Evolutionary conservation across 257 asterid genomes (phyloP).

Genomic region (Lycium ferocissimum): DNA sequence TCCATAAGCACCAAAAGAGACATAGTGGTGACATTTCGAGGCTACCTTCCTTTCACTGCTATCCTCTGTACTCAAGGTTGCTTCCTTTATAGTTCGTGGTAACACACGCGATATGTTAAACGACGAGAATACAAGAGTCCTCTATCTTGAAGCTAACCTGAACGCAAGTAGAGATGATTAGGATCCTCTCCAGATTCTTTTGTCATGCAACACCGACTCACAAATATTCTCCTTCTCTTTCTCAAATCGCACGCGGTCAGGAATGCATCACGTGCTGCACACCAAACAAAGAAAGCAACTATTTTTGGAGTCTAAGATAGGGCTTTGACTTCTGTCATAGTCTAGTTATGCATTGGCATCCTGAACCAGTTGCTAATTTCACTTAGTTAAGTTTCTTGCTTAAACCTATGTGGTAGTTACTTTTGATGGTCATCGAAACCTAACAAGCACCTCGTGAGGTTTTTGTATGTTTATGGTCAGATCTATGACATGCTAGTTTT

Average conservation of each 20-base stretch:
- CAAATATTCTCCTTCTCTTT: neutral
- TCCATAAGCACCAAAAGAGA: conserved; percentile 15
- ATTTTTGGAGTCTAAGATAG: neutral
- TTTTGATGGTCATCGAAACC: neutral
- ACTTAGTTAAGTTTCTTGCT: conserved; percentile 1
- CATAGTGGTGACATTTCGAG: conserved; percentile 14
- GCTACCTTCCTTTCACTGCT: neutral
- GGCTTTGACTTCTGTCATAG: conserved; percentile 15
- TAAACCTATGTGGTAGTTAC: conserved; percentile 4
- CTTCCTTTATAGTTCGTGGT: neutral
- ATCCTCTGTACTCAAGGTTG: conserved; percentile 16
- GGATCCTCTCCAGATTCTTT: neutral
- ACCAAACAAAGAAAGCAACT: neutral
- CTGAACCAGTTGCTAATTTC: neutral
- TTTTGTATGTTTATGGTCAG: neutral
- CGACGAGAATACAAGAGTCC: neutral
- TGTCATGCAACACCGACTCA: neutral
- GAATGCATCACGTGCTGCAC: neutral
- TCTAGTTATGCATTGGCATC: neutral
- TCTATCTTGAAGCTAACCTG: conserved; percentile 1
- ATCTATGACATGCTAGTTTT: neutral
- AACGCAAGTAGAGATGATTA: neutral
- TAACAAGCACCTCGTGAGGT: neutral
- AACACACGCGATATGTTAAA: neutral
- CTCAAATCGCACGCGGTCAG: neutral